phyloP scores from a whole-genome alignment of 2,329 filamentous ascomycete genomes.

The Ophiostoma ulmi region DNA sequence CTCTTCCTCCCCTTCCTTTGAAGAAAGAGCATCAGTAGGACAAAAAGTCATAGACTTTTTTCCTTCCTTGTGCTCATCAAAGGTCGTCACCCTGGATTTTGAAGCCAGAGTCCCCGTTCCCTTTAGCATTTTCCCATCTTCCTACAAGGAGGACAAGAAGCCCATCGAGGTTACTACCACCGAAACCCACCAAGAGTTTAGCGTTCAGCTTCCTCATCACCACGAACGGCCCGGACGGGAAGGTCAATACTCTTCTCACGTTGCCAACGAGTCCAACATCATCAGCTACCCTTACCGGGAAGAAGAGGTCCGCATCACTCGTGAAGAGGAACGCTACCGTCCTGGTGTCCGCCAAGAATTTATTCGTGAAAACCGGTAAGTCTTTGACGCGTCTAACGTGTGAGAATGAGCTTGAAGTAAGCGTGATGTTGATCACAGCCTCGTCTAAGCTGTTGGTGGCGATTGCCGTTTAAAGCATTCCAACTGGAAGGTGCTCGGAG shows the following conservation, averaged over 20 bases:
- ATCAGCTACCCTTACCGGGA: conserved; percentile 51
- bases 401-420: neutral
- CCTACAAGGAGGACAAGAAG: conserved; percentile 35
- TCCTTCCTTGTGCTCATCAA: conserved; percentile 50
- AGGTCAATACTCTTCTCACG: conserved; percentile 82
- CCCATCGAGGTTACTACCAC: conserved; percentile 38
- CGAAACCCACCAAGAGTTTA: conserved; percentile 74
- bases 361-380: conserved; percentile 51
- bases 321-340: conserved; percentile 71
- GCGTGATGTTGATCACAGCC: conserved; percentile 13
- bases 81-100: conserved; percentile 99
- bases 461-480: conserved; percentile 9
- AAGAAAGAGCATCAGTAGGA: conserved; percentile 34
- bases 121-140: conserved; percentile 97
- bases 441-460: neutral
- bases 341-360: conserved; percentile 57
- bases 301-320: conserved; percentile 79
- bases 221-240: conserved; percentile 87
- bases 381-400: neutral
- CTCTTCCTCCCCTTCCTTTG: conserved; percentile 56
- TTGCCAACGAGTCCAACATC: conserved; percentile 26
- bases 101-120: conserved; percentile 98
- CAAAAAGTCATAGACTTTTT: conserved; percentile 47
- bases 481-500: conserved; percentile 14
- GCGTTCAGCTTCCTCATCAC: conserved; percentile 67